Evolutionary conservation across 2,329 filamentous ascomycete genomes (phyloP).

Genomic region (Epichloe coenophiala): DNA sequence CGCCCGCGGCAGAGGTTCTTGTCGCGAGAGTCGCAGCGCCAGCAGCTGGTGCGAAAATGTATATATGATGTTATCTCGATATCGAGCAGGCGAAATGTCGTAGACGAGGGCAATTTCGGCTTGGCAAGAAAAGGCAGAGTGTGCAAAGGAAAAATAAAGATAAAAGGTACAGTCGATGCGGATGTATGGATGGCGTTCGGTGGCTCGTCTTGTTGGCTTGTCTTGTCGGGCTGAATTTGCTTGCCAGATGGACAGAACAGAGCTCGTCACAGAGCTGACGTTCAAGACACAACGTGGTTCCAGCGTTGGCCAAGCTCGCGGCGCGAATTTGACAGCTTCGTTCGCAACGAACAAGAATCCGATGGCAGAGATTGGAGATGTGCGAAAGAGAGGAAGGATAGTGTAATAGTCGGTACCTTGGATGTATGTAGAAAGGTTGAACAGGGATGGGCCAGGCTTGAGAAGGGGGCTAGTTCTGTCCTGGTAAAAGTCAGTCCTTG

Average conservation of each 20-base stretch:
- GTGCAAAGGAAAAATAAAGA: not conserved
- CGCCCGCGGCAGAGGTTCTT: not conserved
- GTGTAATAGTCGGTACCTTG: constrained; percentile 1
- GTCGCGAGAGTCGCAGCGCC: not conserved
- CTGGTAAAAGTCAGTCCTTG: not conserved
- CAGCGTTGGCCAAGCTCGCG: not conserved
- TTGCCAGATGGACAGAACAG: not conserved
- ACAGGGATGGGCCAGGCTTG: constrained; percentile 5
- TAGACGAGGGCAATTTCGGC: not conserved
- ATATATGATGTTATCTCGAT: not conserved
- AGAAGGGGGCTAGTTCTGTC: constrained; percentile 2
- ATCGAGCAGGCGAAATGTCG: not conserved
- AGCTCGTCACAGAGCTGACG: not conserved
- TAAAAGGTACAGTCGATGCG: not conserved
- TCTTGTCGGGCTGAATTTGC: not conserved
- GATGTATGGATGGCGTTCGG: not conserved
- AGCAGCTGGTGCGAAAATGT: not conserved
- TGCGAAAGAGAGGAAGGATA: constrained; percentile 4
- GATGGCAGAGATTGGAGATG: constrained; percentile 1
- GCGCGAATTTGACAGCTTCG: not conserved
- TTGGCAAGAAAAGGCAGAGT: not conserved
- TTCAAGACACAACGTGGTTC: not conserved
- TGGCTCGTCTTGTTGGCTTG: not conserved
- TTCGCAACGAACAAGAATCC: not conserved
- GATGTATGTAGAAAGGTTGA: constrained; percentile 2